Evolutionary conservation across 306 rosid genomes (phyloP).

Genomic region (Cucumis cinereus): DNA sequence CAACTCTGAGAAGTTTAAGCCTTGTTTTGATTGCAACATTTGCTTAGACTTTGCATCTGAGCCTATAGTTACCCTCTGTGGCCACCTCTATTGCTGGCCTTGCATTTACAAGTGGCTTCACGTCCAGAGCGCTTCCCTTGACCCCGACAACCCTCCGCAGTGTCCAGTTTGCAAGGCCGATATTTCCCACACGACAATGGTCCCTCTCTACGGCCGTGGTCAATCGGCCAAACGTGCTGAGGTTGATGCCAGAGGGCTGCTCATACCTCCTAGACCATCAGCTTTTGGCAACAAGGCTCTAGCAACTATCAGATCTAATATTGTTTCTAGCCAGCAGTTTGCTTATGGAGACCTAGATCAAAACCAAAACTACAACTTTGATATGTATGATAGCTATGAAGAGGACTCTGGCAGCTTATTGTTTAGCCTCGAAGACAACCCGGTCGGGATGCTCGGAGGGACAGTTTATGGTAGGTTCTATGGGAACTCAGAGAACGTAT

Average conservation of each 20-base stretch:
- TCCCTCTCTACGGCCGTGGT: slow-evolving; percentile 82
- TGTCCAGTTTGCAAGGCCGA: slow-evolving; percentile 92
- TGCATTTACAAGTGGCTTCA: slow-evolving; percentile 94
- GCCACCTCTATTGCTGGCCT: slow-evolving; percentile 96
- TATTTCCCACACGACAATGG: slow-evolving; percentile 63
- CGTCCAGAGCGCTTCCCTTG: slow-evolving; percentile 64
- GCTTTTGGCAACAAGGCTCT: slow-evolving; percentile 34
- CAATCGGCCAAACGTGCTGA: slow-evolving; percentile 10
- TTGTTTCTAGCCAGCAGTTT: slow-evolving; percentile 35
- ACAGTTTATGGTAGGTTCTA: slow-evolving; percentile 55
- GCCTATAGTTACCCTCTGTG: slow-evolving; percentile 82
- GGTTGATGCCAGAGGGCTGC: slow-evolving; percentile 17
- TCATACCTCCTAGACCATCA: slow-evolving; percentile 67
- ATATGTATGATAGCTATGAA: slow-evolving; percentile 13
- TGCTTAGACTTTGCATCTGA: slow-evolving; percentile 69
- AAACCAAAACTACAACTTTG: slow-evolving; percentile 16
- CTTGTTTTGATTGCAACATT: slow-evolving; percentile 75
- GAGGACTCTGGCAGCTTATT: slow-evolving; percentile 31
- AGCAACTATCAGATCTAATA: slow-evolving; percentile 9
- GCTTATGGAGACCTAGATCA: slow-evolving; percentile 65
- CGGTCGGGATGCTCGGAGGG: slow-evolving; percentile 53
- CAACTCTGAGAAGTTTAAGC: slow-evolving; percentile 29
- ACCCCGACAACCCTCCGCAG: slow-evolving; percentile 58
- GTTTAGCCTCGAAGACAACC: slow-evolving; percentile 27
- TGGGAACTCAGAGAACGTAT: slow-evolving; percentile 37